Evolutionary conservation across 2,329 filamentous ascomycete species (phyloP).

Genomic region (Pseudomassariella vexata): DNA sequence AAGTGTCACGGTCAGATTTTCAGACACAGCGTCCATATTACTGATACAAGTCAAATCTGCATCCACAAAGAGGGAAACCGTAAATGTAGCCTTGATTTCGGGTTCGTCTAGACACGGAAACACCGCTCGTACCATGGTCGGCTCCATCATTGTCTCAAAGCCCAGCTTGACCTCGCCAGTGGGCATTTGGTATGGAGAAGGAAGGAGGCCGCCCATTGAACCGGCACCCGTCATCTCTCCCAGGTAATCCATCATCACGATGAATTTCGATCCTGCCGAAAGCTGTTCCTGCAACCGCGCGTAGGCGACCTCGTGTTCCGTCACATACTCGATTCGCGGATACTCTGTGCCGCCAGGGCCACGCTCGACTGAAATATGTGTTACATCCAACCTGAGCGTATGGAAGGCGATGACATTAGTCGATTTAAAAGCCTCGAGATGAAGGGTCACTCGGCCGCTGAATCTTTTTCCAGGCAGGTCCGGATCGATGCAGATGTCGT

Average conservation of each 20-base stretch:
- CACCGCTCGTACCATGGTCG: slow-evolving; percentile 58
- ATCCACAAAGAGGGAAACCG: slow-evolving; percentile 61
- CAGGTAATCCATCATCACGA: not conserved
- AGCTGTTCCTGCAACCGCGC: slow-evolving; percentile 1
- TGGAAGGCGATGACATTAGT: slow-evolving; percentile 4
- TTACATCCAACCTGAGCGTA: slow-evolving; percentile 1
- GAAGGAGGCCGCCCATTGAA: slow-evolving; percentile 4
- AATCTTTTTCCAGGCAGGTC: not conserved
- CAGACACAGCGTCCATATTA: slow-evolving; percentile 48
- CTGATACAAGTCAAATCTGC: slow-evolving; percentile 62
- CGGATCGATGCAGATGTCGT: slow-evolving; percentile 5
- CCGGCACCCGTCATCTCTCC: slow-evolving; percentile 1
- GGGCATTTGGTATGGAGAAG: slow-evolving; percentile 2
- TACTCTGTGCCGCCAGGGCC: not conserved
- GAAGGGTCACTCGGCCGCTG: not conserved
- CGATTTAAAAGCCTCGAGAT: not conserved
- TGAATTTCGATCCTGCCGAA: not conserved
- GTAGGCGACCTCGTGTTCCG: slow-evolving; percentile 1
- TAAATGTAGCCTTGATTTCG: slow-evolving; percentile 63
- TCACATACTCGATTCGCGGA: not conserved
- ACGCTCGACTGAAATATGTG: not conserved
- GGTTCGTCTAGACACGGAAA: slow-evolving; percentile 73
- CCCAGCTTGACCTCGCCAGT: slow-evolving; percentile 4
- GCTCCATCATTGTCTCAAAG: slow-evolving; percentile 42
- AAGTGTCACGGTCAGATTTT: not conserved